These are phyloP conservation scores for Coleophoma cylindrospora DNA, from an alignment of 2,329 filamentous ascomycete species.

Conservation along the genomic window DNA sequence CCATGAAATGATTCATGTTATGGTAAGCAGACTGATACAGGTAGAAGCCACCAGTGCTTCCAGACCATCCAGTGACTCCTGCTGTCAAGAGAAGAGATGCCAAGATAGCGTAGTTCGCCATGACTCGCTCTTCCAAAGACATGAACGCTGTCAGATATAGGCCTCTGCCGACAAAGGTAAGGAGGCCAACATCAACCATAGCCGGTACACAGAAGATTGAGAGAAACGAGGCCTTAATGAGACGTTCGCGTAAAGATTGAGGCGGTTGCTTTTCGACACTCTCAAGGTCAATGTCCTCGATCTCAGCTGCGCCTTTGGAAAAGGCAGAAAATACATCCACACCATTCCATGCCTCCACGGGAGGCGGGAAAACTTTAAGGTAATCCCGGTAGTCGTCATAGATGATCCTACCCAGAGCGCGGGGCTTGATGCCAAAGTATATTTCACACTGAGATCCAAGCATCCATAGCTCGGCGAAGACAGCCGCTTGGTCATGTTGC, in stretches of 20 bases:
- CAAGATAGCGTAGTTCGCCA: conserved; percentile 50
- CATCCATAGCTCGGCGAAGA: conserved; percentile 59
- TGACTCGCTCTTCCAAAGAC: conserved; percentile 42
- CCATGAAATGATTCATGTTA: conserved; percentile 35
- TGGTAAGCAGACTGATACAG: conserved; percentile 47
- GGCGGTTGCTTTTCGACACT: conserved; percentile 20
- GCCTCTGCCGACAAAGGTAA: conserved; percentile 53
- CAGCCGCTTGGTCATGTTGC: conserved; percentile 56
- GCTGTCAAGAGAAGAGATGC: conserved; percentile 53
- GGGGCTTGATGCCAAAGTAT: conserved; percentile 52
- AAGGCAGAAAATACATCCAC: conserved; percentile 6
- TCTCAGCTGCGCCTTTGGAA: background rate
- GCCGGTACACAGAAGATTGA: conserved; percentile 59
- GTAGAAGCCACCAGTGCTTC: conserved; percentile 59
- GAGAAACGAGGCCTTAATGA: conserved; percentile 47
- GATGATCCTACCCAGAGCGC: conserved; percentile 35
- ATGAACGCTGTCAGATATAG: conserved; percentile 56
- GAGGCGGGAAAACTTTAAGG: conserved; percentile 25
- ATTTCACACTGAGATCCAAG: conserved; percentile 57
- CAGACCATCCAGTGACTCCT: conserved; percentile 57
- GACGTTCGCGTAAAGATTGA: conserved; percentile 29
- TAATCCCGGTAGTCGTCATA: conserved; percentile 40
- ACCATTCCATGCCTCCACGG: conserved; percentile 5
- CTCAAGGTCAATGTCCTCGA: conserved; percentile 40
- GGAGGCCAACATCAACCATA: conserved; percentile 52